Evolutionary conservation across 345 rosid genomes (phyloP), one percentile per base, ranked within the genome.

Genomic region (Barbarea vulgaris): DNA sequence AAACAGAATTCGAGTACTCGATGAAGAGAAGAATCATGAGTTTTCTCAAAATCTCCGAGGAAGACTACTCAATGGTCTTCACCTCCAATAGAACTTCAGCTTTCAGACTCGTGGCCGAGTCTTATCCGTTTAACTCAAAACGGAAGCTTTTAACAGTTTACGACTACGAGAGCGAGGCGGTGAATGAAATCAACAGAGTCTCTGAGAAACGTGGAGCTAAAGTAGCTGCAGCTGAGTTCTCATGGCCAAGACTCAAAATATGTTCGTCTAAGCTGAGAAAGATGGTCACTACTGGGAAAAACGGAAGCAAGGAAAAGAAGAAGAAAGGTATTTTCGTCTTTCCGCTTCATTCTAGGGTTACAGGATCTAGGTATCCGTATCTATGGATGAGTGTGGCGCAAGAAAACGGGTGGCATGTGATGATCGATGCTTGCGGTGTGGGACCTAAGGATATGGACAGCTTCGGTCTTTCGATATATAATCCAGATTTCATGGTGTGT

Each of bases 361-460:
- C 91, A 0, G 98, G 98, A 61, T 87, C 94, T 24, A 73, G 93
- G 73, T 91, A 94, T 85, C 98, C 96, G 13, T 94, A 89, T 73
- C 80, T 87, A 4, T 94, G 98, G 98, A 85, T 94, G 95, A 87
- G 76, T 50, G 83, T 83, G 47, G 96, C 98, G 5, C 91, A 87
- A 80, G 97, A 91, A 81, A 94, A 91, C 51, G 93, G 85, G 3
- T 94, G 98, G 98, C 97, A 91, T 74, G 84, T 86, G 34, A 70
- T 94, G 86, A 81, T 94, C 27, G 98, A 94, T 80, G 96, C 98
- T 22, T 91, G 98, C 56, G 94, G 91, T 14, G 74, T 94, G 72
- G 96, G 96, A 15, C 96, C 98, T 11, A 91, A 94, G 66, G 97
- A 94, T 84, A 94, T 91, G 98, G 88, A 88, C 69, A 88, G 96